A percentile compares a stretch with the other conserved stretches of the same genome.
These are phyloP conservation scores for Cudoniella acicularis DNA, from an alignment of 495 filamentous ascomycete species.

Conservation along the genomic window DNA sequence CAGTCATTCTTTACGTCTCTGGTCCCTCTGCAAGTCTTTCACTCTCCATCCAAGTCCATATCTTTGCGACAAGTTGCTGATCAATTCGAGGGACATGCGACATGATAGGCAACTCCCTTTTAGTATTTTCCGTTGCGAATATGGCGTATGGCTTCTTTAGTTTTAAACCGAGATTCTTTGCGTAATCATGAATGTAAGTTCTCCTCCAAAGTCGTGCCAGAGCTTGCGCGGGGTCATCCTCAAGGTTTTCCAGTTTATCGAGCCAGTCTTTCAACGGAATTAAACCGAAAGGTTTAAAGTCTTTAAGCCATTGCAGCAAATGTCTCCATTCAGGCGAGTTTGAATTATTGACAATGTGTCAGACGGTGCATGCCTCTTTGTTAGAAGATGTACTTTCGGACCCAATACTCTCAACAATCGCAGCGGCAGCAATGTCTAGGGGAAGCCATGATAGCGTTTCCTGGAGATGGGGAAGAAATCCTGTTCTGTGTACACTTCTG, in stretches of 20 bases:
- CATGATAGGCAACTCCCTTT: too few species aligned
- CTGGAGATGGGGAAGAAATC: slow-evolving; percentile 48
- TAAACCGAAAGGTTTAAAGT: slow-evolving; percentile 32
- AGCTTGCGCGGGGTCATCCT: slow-evolving; percentile 36
- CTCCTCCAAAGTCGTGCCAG: slow-evolving; percentile 46
- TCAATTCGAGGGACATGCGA: too few species aligned
- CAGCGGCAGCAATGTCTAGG: slow-evolving; percentile 50
- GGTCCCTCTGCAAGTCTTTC: too few species aligned
- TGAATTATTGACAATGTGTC: slow-evolving; percentile 47
- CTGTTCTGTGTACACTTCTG: slow-evolving; percentile 39
- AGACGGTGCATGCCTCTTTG: slow-evolving; percentile 29
- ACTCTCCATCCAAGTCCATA: too few species aligned
- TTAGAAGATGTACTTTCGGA: neutral
- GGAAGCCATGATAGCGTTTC: slow-evolving; percentile 52
- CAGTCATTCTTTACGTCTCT: too few species aligned
- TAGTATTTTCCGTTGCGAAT: too few species aligned
- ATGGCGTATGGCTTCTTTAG: too few species aligned
- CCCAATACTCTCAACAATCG: slow-evolving; percentile 36
- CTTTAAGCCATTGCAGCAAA: slow-evolving; percentile 40
- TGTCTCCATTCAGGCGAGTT: slow-evolving; percentile 37
- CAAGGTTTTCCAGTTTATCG: slow-evolving; percentile 29
- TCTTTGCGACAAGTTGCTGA: too few species aligned
- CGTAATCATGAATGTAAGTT: too few species aligned
- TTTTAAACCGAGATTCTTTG: too few species aligned
- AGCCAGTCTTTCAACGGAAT: slow-evolving; percentile 41